phyloP scores from a whole-genome alignment of 768 basidiomycete genomes.

The Fomitopsis pulvina region DNA sequence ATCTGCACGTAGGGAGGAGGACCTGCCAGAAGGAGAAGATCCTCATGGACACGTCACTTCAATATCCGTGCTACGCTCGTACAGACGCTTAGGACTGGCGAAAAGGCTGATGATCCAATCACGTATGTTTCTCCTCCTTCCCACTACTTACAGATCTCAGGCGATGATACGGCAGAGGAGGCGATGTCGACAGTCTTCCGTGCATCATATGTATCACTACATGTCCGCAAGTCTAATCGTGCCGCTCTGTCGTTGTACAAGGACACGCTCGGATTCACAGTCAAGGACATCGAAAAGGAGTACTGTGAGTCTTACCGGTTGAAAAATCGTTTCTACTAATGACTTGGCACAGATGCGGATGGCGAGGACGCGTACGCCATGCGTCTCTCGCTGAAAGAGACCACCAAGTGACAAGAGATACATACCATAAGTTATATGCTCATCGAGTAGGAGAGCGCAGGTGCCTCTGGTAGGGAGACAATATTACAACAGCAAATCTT shows the following conservation, averaged over 20 bases:
- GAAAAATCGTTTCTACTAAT: neutral
- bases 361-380: constrained; percentile 94
- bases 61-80: constrained; percentile 87
- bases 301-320: constrained; percentile 76
- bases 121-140: constrained; percentile 45
- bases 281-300: constrained; percentile 78
- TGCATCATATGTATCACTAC: constrained; percentile 79
- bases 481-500: neutral
- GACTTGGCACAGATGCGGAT: constrained; percentile 66
- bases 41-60: constrained; percentile 93
- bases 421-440: neutral
- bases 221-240: constrained; percentile 92
- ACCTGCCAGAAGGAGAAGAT: constrained; percentile 48
- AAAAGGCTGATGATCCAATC: constrained; percentile 92
- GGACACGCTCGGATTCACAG: constrained; percentile 85
- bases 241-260: constrained; percentile 85
- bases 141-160: neutral
- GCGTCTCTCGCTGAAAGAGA: constrained; percentile 54
- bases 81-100: constrained; percentile 86
- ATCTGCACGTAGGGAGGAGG: constrained; percentile 51
- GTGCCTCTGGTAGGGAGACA: neutral
- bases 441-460: neutral
- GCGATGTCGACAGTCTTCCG: constrained; percentile 88
- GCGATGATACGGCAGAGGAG: constrained; percentile 52
- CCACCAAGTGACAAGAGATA: constrained; percentile 11